phyloP scores from a whole-genome alignment of 768 basidiomycete species.

The Hydnum rufescens region DNA sequence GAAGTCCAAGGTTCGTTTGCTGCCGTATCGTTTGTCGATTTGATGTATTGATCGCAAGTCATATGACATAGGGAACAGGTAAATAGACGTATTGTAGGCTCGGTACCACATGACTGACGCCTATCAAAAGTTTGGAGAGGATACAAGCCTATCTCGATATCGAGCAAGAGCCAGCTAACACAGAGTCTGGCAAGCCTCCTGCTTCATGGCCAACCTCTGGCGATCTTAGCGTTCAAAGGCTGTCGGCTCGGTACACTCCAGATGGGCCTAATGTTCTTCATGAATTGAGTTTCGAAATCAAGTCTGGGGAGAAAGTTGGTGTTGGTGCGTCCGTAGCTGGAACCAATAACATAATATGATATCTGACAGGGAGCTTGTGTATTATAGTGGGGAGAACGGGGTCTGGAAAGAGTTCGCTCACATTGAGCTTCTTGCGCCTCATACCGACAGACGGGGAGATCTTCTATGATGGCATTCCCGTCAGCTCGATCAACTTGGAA shows the following conservation, averaged over 20 bases:
- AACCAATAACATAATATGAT: neutral
- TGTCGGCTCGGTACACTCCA: conserved; percentile 29
- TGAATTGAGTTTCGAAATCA: conserved; percentile 35
- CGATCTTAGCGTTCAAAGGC: conserved; percentile 28
- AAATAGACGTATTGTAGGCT: neutral
- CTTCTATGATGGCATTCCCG: conserved; percentile 33
- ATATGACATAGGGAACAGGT: neutral
- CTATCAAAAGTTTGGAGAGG: conserved; percentile 24
- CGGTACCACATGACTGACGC: neutral
- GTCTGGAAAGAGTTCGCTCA: conserved; percentile 33
- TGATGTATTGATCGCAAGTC: no score
- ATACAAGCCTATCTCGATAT: conserved; percentile 36
- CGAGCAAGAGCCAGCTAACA: conserved; percentile 31
- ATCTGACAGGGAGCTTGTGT: neutral
- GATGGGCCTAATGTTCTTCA: conserved; percentile 43
- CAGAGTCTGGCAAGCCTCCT: conserved; percentile 28
- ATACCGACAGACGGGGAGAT: conserved; percentile 37
- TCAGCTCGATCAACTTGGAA: conserved; percentile 32
- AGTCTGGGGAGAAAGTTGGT: conserved; percentile 38
- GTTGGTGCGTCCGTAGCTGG: conserved; percentile 22
- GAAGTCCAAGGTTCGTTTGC: conserved; percentile 23
- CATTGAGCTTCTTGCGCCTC: conserved; percentile 34
- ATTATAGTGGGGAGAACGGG: conserved; percentile 43
- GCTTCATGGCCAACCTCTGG: conserved; percentile 48
- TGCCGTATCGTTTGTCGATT: neutral